Percentiles rank a stretch among this genome's conserved stretches.
phyloP scores from a whole-genome alignment of 805 yeast species.

The Schizosaccharomyces octosporus region DNA sequence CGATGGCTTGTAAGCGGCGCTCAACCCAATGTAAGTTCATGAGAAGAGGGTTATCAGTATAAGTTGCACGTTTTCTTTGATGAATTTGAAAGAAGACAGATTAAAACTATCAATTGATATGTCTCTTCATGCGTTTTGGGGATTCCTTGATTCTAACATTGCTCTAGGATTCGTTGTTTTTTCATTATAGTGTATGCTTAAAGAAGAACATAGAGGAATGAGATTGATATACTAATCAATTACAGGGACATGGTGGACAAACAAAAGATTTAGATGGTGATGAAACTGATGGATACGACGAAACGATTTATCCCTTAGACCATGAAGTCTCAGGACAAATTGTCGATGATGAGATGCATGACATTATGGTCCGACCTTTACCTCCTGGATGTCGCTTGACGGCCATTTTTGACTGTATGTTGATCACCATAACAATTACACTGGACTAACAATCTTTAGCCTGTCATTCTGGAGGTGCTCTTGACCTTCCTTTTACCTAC shows the following conservation, averaged over 20 bases:
- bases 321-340: constrained; percentile 42
- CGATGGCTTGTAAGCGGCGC: constrained; percentile 59
- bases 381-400: constrained; percentile 55
- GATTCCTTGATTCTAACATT: background rate
- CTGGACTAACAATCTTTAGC: background rate
- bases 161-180: background rate
- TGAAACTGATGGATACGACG: constrained; percentile 51
- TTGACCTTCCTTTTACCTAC: constrained; percentile 59
- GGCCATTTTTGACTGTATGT: constrained; percentile 43
- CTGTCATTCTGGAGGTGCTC: constrained; percentile 65
- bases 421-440: too few relatives aligned
- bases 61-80: background rate
- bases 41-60: background rate
- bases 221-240: constrained; percentile 50
- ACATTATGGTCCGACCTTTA: constrained; percentile 40
- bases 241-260: constrained; percentile 73
- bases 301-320: constrained; percentile 50
- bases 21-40: constrained; percentile 23
- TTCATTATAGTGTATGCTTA: background rate
- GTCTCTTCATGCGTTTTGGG: background rate
- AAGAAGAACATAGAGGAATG: too few relatives aligned
- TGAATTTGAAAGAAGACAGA: background rate
- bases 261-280: constrained; percentile 45
- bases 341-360: constrained; percentile 28
- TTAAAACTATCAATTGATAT: background rate